A percentile compares a stretch with the other conserved stretches of the same genome.
phyloP scores from a whole-genome alignment of 352 stramenopile genomes.

The Phytophthora fragariaefolia region DNA sequence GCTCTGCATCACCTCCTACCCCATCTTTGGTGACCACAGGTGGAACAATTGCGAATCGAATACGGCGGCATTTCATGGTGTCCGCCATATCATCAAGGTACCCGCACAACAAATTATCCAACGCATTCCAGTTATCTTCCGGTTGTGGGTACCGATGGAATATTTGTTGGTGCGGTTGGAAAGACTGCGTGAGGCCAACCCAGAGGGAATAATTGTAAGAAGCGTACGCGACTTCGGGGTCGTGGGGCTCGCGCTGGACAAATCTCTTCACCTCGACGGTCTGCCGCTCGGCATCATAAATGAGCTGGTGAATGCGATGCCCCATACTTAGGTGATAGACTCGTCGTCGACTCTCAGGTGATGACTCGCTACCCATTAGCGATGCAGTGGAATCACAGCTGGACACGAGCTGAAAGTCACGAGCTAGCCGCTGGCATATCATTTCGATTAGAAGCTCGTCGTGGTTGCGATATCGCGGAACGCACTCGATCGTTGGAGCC shows the following conservation, averaged over 20 bases:
- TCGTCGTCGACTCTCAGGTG: slow-evolving; percentile 28
- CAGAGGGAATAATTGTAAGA: slow-evolving; percentile 81
- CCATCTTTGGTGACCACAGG: slow-evolving; percentile 24
- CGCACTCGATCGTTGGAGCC: slow-evolving; percentile 42
- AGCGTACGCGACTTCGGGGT: slow-evolving; percentile 42
- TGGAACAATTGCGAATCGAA: slow-evolving; percentile 74
- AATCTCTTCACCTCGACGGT: slow-evolving; percentile 85
- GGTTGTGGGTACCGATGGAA: slow-evolving; percentile 75
- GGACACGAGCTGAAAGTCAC: slow-evolving; percentile 81
- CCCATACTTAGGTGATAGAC: slow-evolving; percentile 82
- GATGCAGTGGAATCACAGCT: slow-evolving; percentile 42
- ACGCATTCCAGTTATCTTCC: slow-evolving; percentile 82
- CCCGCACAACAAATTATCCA: slow-evolving; percentile 78
- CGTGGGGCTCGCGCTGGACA: slow-evolving; percentile 53
- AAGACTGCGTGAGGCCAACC: slow-evolving; percentile 66
- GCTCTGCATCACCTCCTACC: slow-evolving; percentile 5
- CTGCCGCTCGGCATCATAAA: slow-evolving; percentile 75
- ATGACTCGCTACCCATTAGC: slow-evolving; percentile 32
- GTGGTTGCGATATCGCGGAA: slow-evolving; percentile 68
- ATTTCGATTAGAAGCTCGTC: slow-evolving; percentile 82
- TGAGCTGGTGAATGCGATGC: slow-evolving; percentile 83
- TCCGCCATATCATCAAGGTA: slow-evolving; percentile 83
- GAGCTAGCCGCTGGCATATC: slow-evolving; percentile 79
- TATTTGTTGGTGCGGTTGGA: slow-evolving; percentile 74
- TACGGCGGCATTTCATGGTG: slow-evolving; percentile 69